Evolutionary conservation across 169 alveolate genomes (phyloP).

Genomic region (Eimeria acervulina): DNA sequence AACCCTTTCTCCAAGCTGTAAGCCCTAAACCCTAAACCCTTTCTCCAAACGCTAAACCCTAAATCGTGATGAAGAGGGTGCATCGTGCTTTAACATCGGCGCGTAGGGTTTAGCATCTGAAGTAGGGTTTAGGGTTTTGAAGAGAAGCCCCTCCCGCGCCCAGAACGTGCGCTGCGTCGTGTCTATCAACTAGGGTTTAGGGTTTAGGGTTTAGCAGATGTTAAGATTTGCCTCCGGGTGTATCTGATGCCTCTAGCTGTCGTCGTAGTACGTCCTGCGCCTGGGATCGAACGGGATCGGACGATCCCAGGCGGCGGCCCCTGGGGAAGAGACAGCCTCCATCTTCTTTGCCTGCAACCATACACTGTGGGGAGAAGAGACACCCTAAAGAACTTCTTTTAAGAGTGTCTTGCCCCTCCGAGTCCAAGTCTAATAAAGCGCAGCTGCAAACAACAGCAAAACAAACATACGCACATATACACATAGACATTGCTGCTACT

Average conservation of each 20-base stretch:
- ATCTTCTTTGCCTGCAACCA: slow-evolving; percentile 45
- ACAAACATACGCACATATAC: no score
- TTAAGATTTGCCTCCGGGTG: background rate
- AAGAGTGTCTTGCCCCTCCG: background rate
- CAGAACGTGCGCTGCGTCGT: no score
- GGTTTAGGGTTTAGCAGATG: slow-evolving; percentile 31
- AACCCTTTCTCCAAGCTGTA: no score
- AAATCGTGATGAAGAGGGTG: background rate
- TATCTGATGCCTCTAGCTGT: slow-evolving; percentile 64
- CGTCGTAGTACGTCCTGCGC: slow-evolving; percentile 27
- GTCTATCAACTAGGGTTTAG: background rate
- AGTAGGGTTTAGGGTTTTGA: background rate
- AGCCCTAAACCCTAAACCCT: no score
- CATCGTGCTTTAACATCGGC: background rate
- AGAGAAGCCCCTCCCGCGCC: no score
- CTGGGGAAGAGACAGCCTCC: slow-evolving; percentile 50
- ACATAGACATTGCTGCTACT: background rate
- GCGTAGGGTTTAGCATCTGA: background rate
- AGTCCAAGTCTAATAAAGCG: slow-evolving; percentile 73
- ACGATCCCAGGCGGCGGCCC: slow-evolving; percentile 25
- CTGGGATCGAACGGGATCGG: background rate
- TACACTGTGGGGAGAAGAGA: background rate
- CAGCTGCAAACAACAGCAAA: slow-evolving; percentile 5
- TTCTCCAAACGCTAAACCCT: no score
- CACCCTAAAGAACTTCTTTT: background rate